A percentile compares a stretch with the other conserved stretches of the same genome.
Evolutionary conservation across 129 eudicot species (phyloP).

Genomic region (Flaveria linearis): DNA sequence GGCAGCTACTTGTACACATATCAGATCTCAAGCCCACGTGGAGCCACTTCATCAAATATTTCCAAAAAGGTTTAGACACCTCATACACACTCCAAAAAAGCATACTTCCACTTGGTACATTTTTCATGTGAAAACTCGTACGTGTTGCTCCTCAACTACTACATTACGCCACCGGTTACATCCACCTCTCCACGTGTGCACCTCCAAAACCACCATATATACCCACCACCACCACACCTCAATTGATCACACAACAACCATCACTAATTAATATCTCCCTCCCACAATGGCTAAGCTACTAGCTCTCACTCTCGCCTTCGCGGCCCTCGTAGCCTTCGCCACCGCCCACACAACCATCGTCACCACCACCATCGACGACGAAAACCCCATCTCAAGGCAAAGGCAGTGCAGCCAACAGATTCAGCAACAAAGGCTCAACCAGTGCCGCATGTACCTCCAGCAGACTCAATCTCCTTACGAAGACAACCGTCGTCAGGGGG

Average conservation of each 20-base stretch:
- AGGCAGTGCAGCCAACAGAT: constrained; percentile 13
- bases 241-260: background rate
- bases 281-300: constrained; percentile 27
- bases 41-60: constrained; percentile 12
- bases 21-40: background rate
- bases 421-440: constrained; percentile 8
- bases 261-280: background rate
- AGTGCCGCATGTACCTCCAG: constrained; percentile 19
- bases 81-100: constrained; percentile 12
- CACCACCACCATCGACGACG: constrained; percentile 32
- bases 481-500: background rate
- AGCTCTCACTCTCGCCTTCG: constrained; percentile 1
- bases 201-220: constrained; percentile 21
- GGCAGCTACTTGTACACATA: background rate
- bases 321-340: constrained; percentile 24
- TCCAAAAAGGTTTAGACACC: constrained; percentile 6
- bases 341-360: constrained; percentile 33
- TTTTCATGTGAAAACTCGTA: constrained; percentile 13
- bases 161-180: constrained; percentile 10
- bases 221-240: constrained; percentile 10
- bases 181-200: constrained; percentile 19
- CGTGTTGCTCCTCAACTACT: constrained; percentile 8
- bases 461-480: background rate
- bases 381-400: background rate
- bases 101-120: background rate